Conservation (phyloP, 768 basidiomycete genomes). For the Boletus insuetus region DNA sequence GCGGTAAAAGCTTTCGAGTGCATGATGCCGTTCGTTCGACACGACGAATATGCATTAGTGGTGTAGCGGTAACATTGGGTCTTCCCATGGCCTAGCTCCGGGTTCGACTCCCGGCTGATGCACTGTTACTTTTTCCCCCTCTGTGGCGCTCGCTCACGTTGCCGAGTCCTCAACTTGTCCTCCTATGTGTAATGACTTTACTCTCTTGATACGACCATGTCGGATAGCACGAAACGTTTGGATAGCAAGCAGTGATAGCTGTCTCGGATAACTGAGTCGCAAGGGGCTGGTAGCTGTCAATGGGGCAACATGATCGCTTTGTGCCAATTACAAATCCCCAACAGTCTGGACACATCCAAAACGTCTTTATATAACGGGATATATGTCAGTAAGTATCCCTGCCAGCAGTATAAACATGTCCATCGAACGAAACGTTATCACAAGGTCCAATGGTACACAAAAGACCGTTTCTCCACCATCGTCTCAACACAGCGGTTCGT, state of each 20-base stretch:
- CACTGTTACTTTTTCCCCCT: constrained; percentile 27
- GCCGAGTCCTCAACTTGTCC: no score
- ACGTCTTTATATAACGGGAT: not conserved
- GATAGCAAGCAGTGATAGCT: not conserved
- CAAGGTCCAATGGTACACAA: constrained; percentile 9
- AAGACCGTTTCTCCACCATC: not conserved
- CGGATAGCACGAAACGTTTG: no score
- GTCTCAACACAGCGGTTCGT: not conserved
- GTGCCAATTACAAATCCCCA: no score
- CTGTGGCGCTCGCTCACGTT: no score
- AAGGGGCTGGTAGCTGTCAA: no score
- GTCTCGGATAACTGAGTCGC: not conserved
- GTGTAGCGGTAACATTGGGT: constrained; percentile 88
- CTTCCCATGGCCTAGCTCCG: constrained; percentile 73
- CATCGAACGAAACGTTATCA: constrained; percentile 10
- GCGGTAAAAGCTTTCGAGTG: no score
- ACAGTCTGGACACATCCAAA: not conserved
- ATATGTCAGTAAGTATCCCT: constrained; percentile 1
- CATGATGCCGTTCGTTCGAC: no score
- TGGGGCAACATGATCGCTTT: no score
- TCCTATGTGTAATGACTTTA: not conserved
- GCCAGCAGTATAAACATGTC: constrained; percentile 11
- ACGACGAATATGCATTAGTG: constrained; percentile 34
- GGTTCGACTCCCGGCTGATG: constrained; percentile 59
- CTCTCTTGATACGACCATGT: no score